phyloP scores from a whole-genome alignment of 345 rosid species.

The Salix caprea region DNA sequence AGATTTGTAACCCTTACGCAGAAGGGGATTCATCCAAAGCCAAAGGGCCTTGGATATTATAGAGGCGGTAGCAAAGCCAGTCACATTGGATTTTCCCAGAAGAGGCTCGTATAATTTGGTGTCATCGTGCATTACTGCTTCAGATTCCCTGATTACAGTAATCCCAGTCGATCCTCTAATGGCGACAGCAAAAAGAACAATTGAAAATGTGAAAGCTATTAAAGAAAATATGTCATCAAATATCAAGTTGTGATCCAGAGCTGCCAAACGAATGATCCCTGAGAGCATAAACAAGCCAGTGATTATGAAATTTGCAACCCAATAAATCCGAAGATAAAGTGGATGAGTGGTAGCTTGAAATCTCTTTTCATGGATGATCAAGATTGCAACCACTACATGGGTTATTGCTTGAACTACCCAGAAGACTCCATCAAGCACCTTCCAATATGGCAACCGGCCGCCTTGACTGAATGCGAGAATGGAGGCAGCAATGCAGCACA shows the following conservation, averaged over 20 bases:
- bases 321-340: slow-evolving; percentile 54
- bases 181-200: slow-evolving; percentile 46
- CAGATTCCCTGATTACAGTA: slow-evolving; percentile 21
- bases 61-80: slow-evolving; percentile 71
- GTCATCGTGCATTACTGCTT: slow-evolving; percentile 27
- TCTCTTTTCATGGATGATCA: slow-evolving; percentile 66
- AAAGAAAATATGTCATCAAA: slow-evolving; percentile 58
- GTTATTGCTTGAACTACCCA: slow-evolving; percentile 78
- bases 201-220: slow-evolving; percentile 49
- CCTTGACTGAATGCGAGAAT: slow-evolving; percentile 42
- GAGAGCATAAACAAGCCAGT: slow-evolving; percentile 49
- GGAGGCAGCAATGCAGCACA: slow-evolving; percentile 43
- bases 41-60: slow-evolving; percentile 59
- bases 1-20: slow-evolving; percentile 69
- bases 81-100: slow-evolving; percentile 41
- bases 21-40: slow-evolving; percentile 91
- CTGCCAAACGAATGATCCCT: slow-evolving; percentile 44
- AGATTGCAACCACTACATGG: slow-evolving; percentile 50
- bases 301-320: slow-evolving; percentile 46
- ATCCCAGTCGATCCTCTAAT: slow-evolving; percentile 74
- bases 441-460: slow-evolving; percentile 29
- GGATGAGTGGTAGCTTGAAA: slow-evolving; percentile 61
- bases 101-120: slow-evolving; percentile 33
- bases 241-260: slow-evolving; percentile 27
- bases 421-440: slow-evolving; percentile 42